Conservation (phyloP, 2,329 filamentous ascomycete species). For the Aspergillus eucalypticola region DNA sequence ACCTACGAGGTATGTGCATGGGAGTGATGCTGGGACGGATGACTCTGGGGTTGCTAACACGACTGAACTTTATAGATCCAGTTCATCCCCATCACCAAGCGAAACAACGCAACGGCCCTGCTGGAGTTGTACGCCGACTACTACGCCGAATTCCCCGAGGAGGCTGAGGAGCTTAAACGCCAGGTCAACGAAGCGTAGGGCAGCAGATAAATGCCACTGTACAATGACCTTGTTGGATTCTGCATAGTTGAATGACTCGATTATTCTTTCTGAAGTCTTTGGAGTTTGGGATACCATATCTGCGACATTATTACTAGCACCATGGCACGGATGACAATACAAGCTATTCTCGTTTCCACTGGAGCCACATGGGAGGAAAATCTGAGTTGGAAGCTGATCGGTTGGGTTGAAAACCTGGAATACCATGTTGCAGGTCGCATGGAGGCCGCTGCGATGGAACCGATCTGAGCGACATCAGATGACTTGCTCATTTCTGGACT, state of each 20-base stretch:
- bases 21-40: too few species aligned
- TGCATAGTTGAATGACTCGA: not conserved
- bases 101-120: not conserved
- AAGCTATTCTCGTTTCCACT: not conserved
- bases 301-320: not conserved
- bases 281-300: slow-evolving; percentile 8
- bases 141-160: not conserved
- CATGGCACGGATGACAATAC: not conserved
- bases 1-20: not conserved
- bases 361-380: not conserved
- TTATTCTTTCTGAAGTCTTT: not conserved
- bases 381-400: not conserved
- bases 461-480: too few species aligned
- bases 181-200: not conserved
- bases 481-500: too few species aligned
- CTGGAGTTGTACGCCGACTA: not conserved
- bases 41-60: not conserved
- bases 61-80: not conserved
- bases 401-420: not conserved
- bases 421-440: not conserved
- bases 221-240: not conserved
- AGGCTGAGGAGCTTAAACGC: not conserved
- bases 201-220: not conserved
- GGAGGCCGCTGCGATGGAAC: too few species aligned
- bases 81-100: not conserved